Evolutionary conservation across 371 early-diverging fungal genomes (phyloP).

Genomic region (Circinella minor): DNA sequence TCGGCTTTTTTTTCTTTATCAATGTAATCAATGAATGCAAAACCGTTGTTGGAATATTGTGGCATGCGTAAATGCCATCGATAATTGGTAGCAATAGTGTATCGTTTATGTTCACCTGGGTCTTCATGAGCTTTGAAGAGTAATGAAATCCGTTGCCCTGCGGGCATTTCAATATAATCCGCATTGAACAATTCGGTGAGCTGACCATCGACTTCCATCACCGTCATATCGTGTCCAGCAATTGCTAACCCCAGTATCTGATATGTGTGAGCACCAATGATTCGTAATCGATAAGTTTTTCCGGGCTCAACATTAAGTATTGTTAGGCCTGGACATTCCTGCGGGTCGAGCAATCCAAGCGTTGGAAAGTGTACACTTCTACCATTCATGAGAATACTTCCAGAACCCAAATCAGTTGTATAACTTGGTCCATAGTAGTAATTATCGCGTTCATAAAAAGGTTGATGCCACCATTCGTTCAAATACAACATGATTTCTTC

Average conservation of each 20-base stretch:
- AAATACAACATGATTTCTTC: conserved; percentile 45
- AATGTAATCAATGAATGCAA: conserved; percentile 9
- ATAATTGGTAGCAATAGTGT: conserved; percentile 4
- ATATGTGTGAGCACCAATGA: conserved; percentile 42
- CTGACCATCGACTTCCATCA: conserved; percentile 49
- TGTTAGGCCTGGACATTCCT: conserved; percentile 30
- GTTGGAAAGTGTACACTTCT: conserved; percentile 21
- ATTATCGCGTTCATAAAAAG: conserved; percentile 23
- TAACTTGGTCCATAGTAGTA: conserved; percentile 32
- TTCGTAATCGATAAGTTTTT: conserved; percentile 40
- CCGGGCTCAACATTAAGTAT: conserved; percentile 25
- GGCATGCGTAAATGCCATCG: conserved; percentile 6
- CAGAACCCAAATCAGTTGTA: conserved; percentile 27
- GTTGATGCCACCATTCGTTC: conserved; percentile 57
- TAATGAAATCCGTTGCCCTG: conserved; percentile 47
- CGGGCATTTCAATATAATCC: conserved; percentile 32
- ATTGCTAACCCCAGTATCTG: conserved; percentile 39
- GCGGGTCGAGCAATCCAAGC: conserved; percentile 10
- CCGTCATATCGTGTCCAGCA: conserved; percentile 35
- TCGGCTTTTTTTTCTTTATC: neutral
- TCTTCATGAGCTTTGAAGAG: conserved; percentile 32
- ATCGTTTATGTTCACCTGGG: neutral
- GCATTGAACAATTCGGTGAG: conserved; percentile 32
- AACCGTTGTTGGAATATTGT: conserved; percentile 9
- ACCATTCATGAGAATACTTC: conserved; percentile 49